phyloP scores from a whole-genome alignment of 2,329 filamentous ascomycete species.

The Curvularia spicifera region DNA sequence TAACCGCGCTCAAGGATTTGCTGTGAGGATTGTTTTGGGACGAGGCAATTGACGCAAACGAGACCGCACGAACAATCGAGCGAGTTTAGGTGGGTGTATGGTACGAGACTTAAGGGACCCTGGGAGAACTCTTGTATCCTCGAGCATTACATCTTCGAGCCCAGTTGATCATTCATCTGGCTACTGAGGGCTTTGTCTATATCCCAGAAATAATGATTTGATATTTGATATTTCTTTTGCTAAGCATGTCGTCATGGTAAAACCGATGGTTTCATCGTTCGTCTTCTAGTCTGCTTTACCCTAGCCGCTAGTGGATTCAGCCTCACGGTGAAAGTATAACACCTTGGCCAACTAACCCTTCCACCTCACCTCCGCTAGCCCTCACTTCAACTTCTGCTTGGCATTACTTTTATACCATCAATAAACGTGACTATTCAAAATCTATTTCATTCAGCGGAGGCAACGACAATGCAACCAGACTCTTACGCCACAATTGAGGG shows the following conservation, averaged over 20 bases:
- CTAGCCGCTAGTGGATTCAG: not conserved
- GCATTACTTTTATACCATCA: not conserved
- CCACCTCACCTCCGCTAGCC: not conserved
- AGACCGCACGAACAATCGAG: not conserved
- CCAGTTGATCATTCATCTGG: not conserved
- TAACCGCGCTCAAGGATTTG: not conserved
- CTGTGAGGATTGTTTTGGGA: not conserved
- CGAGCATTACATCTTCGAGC: not conserved
- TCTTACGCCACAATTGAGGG: not conserved
- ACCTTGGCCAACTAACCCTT: not conserved
- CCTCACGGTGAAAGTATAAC: not conserved
- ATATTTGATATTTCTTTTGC: not conserved
- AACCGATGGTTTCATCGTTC: not conserved
- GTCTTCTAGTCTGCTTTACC: not conserved
- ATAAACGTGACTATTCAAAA: not conserved
- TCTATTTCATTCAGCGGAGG: not conserved
- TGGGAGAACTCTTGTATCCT: not conserved
- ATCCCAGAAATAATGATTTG: not conserved
- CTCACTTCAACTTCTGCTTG: not conserved
- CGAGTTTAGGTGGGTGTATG: not conserved
- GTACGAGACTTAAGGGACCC: not conserved
- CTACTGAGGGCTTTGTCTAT: not conserved
- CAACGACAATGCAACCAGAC: not conserved
- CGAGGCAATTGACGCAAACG: not conserved
- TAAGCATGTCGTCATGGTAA: not conserved